Evolutionary conservation across 768 basidiomycete genomes (phyloP).

Genomic region (Botryobasidium botryosum): DNA sequence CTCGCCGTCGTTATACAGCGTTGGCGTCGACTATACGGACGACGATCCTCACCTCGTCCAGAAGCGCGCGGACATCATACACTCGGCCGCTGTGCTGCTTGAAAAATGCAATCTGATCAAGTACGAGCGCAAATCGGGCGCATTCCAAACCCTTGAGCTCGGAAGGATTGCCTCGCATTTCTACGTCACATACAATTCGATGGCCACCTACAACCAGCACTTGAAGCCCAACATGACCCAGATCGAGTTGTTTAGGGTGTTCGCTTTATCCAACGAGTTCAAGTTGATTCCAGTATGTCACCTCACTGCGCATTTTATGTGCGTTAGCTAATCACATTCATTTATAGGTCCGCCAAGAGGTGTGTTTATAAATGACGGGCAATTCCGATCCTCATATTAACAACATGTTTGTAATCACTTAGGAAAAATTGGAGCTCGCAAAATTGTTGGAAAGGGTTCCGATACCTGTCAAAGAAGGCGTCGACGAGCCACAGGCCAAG

Average conservation of each 20-base stretch:
- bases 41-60: conserved; percentile 71
- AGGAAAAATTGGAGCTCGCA: conserved; percentile 76
- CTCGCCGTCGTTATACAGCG: conserved; percentile 71
- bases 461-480: conserved; percentile 90
- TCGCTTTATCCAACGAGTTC: conserved; percentile 91
- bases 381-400: too few relatives aligned
- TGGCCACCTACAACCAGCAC: conserved; percentile 94
- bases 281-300: conserved; percentile 57
- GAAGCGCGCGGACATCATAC: conserved; percentile 85
- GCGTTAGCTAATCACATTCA: conserved; percentile 3
- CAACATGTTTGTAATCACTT: too few relatives aligned
- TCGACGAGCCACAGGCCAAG: conserved; percentile 93
- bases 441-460: conserved; percentile 89
- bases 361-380: conserved; percentile 12
- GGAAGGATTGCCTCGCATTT: conserved; percentile 91
- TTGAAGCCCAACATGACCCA: conserved; percentile 71
- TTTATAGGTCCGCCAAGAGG: conserved; percentile 49
- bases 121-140: conserved; percentile 75
- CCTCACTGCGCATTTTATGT: not conserved
- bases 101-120: conserved; percentile 92
- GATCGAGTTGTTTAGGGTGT: conserved; percentile 87
- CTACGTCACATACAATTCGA: conserved; percentile 88
- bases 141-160: conserved; percentile 85
- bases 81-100: conserved; percentile 80
- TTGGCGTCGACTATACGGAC: conserved; percentile 80